A percentile compares a stretch with the other conserved stretches of the same genome.
phyloP scores from a whole-genome alignment of 768 basidiomycete species.

The Xerocomellus dryophilus region DNA sequence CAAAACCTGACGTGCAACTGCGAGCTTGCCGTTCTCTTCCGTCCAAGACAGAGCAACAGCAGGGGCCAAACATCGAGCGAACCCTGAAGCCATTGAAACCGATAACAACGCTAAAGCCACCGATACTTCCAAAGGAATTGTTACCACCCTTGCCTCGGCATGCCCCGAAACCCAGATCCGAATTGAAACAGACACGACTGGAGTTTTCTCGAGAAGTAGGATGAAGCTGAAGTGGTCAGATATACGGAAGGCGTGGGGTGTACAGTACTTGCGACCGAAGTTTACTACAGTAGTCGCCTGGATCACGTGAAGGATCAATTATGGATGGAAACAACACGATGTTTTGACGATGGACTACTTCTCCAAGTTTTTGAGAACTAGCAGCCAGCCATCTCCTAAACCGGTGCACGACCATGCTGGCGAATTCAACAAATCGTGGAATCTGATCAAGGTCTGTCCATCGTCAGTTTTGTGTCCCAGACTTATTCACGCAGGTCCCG shows the following conservation, averaged over 20 bases:
- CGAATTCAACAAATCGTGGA: constrained; percentile 79
- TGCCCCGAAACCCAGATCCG: constrained; percentile 4
- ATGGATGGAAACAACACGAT: neutral
- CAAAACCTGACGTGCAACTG: neutral
- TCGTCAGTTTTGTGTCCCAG: neutral
- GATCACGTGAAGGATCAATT: constrained; percentile 14
- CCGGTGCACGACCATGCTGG: constrained; percentile 59
- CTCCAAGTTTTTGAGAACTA: constrained; percentile 64
- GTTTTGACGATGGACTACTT: constrained; percentile 71
- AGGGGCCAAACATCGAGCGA: neutral
- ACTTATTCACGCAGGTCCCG: constrained; percentile 10
- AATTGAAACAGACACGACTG: constrained; percentile 22
- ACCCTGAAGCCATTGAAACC: constrained; percentile 24
- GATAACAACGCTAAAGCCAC: constrained; percentile 30
- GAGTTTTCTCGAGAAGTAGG: constrained; percentile 11
- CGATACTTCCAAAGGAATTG: constrained; percentile 28
- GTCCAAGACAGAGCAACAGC: neutral
- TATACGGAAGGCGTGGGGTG: neutral
- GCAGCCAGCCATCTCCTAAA: constrained; percentile 45
- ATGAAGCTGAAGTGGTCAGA: neutral
- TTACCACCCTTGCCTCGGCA: constrained; percentile 7
- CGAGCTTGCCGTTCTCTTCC: constrained; percentile 13
- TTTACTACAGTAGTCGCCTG: no score
- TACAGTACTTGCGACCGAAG: no score
- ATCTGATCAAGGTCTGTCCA: constrained; percentile 57